These are phyloP conservation scores for Aspergillus cavernicola DNA, from an alignment of 495 filamentous ascomycete genomes.

Conservation along the genomic window DNA sequence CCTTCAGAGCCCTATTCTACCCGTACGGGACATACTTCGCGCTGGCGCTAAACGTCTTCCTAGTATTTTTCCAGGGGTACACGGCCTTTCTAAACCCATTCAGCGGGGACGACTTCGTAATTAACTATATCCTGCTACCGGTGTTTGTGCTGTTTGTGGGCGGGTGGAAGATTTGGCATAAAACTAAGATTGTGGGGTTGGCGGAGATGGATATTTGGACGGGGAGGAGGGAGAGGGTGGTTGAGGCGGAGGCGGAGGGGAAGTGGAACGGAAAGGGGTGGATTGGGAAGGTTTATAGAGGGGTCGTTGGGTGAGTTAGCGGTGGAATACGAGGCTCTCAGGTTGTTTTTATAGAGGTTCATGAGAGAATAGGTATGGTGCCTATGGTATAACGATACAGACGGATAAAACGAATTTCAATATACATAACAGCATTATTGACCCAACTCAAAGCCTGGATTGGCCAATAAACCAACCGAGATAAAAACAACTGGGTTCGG, in stretches of 20 bases:
- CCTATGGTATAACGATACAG: no score
- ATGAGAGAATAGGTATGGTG: no score
- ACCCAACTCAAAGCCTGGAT: no score
- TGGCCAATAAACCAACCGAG: no score
- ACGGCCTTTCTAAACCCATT: conserved; percentile 54
- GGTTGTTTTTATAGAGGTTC: no score
- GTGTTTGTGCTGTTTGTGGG: conserved; percentile 59
- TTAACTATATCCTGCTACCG: conserved; percentile 64
- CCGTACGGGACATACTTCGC: conserved; percentile 62
- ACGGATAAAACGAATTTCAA: no score
- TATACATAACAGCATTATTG: no score
- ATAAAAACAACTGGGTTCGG: no score
- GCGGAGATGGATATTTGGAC: conserved; percentile 59
- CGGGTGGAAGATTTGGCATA: conserved; percentile 56
- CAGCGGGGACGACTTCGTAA: conserved; percentile 56
- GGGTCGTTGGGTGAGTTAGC: conserved; percentile 27
- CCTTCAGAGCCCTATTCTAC: conserved; percentile 56
- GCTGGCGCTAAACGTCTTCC: conserved; percentile 56
- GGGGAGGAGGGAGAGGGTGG: conserved; percentile 43
- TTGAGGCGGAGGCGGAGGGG: conserved; percentile 10
- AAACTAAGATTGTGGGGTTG: conserved; percentile 48
- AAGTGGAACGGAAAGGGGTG: conserved; percentile 2
- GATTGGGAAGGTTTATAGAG: conserved; percentile 16
- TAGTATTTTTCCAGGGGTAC: conserved; percentile 64
- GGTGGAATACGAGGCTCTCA: no score